Percentiles rank a stretch among this genome's conserved stretches.
Conservation (phyloP, 116 monocot species). For the Thalassia testudinum region DNA sequence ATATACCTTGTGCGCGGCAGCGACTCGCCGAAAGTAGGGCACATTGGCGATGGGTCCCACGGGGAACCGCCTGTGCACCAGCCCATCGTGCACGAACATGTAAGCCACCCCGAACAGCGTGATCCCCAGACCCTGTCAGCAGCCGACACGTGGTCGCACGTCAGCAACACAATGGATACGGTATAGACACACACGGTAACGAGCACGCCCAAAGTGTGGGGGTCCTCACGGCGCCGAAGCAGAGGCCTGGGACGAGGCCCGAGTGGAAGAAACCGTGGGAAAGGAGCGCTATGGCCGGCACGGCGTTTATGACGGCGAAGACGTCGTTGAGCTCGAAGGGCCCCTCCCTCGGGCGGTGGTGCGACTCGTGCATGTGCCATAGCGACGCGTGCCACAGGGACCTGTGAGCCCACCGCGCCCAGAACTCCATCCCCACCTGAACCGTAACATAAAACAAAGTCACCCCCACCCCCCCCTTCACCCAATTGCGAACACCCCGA, state of each 20-base stretch:
- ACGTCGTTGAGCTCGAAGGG: constrained; percentile 97
- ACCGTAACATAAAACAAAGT: not conserved
- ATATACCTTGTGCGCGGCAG: constrained; percentile 77
- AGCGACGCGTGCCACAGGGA: constrained; percentile 88
- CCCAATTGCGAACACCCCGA: not conserved
- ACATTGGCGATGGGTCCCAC: constrained; percentile 83
- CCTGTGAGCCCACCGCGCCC: constrained; percentile 87
- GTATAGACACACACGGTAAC: no score
- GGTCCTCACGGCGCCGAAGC: constrained; percentile 82
- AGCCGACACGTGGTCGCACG: no score
- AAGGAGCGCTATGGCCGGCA: constrained; percentile 71
- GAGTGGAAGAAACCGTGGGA: constrained; percentile 74
- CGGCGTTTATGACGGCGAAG: constrained; percentile 80
- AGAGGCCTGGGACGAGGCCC: constrained; percentile 79
- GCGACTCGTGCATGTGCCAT: constrained; percentile 96
- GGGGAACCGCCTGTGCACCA: constrained; percentile 90
- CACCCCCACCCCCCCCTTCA: not conserved
- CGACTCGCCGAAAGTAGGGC: constrained; percentile 67
- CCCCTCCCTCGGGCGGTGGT: constrained; percentile 82
- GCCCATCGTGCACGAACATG: constrained; percentile 89
- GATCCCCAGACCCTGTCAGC: constrained; percentile 66
- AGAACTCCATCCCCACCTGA: constrained; percentile 96
- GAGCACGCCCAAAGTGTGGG: no score
- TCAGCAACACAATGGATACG: not conserved
- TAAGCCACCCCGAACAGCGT: constrained; percentile 88